Evolutionary conservation across 371 early-diverging fungal species (phyloP).

Genomic region (Thermomucor indicae-seudaticae): DNA sequence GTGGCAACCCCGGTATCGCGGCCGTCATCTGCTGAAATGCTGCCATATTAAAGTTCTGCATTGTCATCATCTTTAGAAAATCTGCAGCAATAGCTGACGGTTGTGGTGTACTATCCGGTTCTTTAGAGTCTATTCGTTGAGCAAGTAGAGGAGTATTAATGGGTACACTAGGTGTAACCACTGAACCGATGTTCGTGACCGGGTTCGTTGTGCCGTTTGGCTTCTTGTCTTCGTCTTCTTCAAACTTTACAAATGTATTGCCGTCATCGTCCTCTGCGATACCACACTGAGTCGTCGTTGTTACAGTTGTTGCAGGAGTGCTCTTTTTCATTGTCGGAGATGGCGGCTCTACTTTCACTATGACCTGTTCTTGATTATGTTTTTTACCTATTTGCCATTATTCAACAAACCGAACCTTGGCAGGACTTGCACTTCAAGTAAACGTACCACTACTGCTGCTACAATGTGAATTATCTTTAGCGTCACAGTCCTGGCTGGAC

Average conservation of each 20-base stretch:
- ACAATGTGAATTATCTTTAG: too few species aligned
- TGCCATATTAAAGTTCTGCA: conserved; percentile 35
- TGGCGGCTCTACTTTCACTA: too few species aligned
- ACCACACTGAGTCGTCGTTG: background rate
- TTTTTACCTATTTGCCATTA: too few species aligned
- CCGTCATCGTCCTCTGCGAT: conserved; percentile 11
- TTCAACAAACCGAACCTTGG: too few species aligned
- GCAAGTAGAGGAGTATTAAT: too few species aligned
- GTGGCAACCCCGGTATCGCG: conserved; percentile 30
- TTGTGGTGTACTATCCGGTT: conserved; percentile 1
- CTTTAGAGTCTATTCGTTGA: too few species aligned
- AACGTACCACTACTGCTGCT: too few species aligned
- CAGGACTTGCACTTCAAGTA: too few species aligned
- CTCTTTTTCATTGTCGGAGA: too few species aligned
- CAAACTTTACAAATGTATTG: conserved; percentile 45
- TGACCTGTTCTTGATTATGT: too few species aligned
- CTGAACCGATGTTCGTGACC: conserved; percentile 1
- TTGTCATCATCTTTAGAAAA: conserved; percentile 31
- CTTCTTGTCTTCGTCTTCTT: conserved; percentile 39
- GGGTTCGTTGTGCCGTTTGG: background rate
- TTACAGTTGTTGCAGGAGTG: background rate
- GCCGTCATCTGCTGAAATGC: conserved; percentile 42
- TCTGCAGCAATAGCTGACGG: conserved; percentile 26
- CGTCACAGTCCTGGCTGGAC: too few species aligned
- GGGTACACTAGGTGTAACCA: too few species aligned